These are phyloP conservation scores for Clathrospora elynae DNA, from an alignment of 2,329 filamentous ascomycete species.

Conservation along the genomic window DNA sequence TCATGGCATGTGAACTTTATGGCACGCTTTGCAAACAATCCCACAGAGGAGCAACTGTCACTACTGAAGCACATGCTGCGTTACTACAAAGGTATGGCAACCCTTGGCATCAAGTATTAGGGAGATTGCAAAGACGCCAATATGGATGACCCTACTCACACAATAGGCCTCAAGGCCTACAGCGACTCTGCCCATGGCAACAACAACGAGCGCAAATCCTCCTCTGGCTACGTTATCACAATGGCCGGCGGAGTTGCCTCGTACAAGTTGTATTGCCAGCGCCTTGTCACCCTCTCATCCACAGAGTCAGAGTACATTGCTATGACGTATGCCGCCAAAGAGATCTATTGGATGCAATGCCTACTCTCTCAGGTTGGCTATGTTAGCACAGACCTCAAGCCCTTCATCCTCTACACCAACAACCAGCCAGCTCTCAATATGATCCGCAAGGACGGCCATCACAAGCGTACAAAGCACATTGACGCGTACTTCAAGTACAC, in stretches of 20 bases:
- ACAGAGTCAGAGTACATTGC: neutral
- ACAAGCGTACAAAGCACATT: constrained; percentile 16
- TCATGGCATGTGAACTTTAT: neutral
- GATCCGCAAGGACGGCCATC: constrained; percentile 5
- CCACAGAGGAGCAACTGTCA: neutral
- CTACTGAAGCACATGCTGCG: neutral
- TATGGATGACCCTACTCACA: neutral
- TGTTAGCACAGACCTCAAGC: neutral
- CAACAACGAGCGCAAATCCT: neutral
- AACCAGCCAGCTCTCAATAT: constrained; percentile 10
- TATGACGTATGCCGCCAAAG: neutral
- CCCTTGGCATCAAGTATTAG: neutral
- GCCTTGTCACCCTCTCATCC: constrained; percentile 1
- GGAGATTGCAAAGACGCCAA: neutral
- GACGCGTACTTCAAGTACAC: constrained; percentile 17
- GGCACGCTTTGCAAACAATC: neutral
- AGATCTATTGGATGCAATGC: neutral
- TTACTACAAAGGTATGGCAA: neutral
- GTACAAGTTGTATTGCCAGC: constrained; percentile 19
- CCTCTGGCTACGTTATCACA: neutral
- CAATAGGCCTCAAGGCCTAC: constrained; percentile 15
- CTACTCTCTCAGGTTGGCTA: neutral
- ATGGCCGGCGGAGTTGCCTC: constrained; percentile 9
- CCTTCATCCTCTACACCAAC: constrained; percentile 2
- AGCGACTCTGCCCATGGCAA: constrained; percentile 21